phyloP scores from a whole-genome alignment of 768 basidiomycete genomes.

The Coprinopsis sp. region DNA sequence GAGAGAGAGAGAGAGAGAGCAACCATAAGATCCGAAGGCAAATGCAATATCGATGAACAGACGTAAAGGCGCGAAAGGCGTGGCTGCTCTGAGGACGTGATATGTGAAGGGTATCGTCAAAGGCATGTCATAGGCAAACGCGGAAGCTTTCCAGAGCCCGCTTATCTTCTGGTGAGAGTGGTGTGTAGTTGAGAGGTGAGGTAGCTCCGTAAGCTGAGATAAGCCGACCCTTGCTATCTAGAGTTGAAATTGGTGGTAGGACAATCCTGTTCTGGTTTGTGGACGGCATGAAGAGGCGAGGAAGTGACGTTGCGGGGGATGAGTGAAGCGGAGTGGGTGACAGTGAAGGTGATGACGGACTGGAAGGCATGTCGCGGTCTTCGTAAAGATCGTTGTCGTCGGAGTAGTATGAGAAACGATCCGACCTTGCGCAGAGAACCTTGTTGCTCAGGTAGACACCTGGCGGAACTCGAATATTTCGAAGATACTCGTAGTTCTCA shows the following conservation, averaged over 20 bases:
- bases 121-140: slow-evolving; percentile 30
- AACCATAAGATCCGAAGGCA: too few relatives aligned
- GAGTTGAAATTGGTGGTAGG: slow-evolving; percentile 25
- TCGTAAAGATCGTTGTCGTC: slow-evolving; percentile 42
- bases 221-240: slow-evolving; percentile 16
- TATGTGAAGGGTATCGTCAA: too few relatives aligned
- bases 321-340: neutral
- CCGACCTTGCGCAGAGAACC: slow-evolving; percentile 35
- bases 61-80: too few relatives aligned
- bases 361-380: slow-evolving; percentile 17
- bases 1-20: too few relatives aligned
- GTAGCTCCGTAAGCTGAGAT: slow-evolving; percentile 22
- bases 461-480: slow-evolving; percentile 59
- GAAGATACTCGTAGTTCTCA: slow-evolving; percentile 71
- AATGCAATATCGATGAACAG: too few relatives aligned
- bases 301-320: slow-evolving; percentile 10
- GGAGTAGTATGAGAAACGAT: slow-evolving; percentile 41
- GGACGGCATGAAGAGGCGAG: slow-evolving; percentile 10
- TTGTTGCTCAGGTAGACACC: slow-evolving; percentile 75
- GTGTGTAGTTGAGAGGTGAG: slow-evolving; percentile 28
- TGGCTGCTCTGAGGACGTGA: too few relatives aligned
- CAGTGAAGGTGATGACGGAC: slow-evolving; percentile 16
- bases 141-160: slow-evolving; percentile 51
- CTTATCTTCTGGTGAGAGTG: slow-evolving; percentile 52
- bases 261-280: slow-evolving; percentile 11